These are phyloP conservation scores for Perkinsus marinus DNA, from an alignment of 169 alveolate genomes.

Conservation along the genomic window DNA sequence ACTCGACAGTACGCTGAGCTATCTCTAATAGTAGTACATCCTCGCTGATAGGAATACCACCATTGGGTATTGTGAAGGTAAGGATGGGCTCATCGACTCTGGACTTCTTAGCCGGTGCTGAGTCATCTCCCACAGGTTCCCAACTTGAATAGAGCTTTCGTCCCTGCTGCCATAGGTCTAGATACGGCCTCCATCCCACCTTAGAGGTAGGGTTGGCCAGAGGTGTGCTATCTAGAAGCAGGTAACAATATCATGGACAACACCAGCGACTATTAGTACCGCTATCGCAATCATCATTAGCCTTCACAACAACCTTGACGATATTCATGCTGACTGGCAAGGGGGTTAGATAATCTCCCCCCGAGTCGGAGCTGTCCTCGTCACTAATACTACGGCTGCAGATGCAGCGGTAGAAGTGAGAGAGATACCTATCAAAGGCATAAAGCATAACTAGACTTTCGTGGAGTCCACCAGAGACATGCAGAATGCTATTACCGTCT, in stretches of 20 bases:
- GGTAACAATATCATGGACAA: background rate
- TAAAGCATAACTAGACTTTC: no score
- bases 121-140: background rate
- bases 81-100: background rate
- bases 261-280: background rate
- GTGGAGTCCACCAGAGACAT: no score
- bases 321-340: background rate
- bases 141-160: background rate
- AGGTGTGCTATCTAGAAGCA: background rate
- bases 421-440: background rate
- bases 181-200: background rate
- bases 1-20: background rate
- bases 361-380: background rate
- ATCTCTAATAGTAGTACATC: background rate
- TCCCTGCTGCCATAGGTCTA: background rate
- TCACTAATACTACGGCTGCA: background rate
- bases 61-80: background rate
- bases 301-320: background rate
- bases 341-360: background rate
- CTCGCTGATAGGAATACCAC: background rate
- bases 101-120: background rate
- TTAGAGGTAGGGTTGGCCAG: background rate
- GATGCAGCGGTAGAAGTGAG: background rate
- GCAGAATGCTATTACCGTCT: background rate
- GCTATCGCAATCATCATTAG: background rate